phyloP scores from a whole-genome alignment of 2,329 filamentous ascomycete species.

The Sporothrix phasma region DNA sequence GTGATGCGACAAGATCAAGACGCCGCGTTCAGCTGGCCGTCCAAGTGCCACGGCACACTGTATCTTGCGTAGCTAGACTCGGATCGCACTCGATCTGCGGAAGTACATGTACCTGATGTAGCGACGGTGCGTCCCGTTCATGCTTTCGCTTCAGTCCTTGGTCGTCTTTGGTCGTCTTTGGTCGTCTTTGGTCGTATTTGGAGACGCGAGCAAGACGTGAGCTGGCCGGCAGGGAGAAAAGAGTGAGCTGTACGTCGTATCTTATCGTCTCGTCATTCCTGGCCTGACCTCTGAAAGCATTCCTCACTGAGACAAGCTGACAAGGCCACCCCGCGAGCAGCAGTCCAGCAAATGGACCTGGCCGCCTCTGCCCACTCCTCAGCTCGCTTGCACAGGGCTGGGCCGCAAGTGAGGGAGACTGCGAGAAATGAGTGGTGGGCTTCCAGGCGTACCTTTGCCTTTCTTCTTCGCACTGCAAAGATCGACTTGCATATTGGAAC shows the following conservation, averaged over 20 bases:
- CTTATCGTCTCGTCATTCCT: neutral
- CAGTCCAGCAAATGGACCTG: neutral
- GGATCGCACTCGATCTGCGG: neutral
- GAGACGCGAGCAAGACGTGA: neutral
- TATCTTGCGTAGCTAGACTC: neutral
- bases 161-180: neutral
- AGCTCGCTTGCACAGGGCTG: slow-evolving; percentile 4
- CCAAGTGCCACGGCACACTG: no score
- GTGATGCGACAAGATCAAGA: neutral
- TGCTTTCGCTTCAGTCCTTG: no score
- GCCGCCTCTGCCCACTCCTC: neutral
- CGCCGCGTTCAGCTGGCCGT: neutral
- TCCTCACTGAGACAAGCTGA: slow-evolving; percentile 8
- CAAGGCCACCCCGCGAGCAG: neutral
- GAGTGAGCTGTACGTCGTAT: no score
- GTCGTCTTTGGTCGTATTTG: no score
- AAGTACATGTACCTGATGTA: neutral
- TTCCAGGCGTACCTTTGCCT: no score
- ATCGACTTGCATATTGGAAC: no score
- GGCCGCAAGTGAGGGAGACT: no score
- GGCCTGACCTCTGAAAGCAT: neutral
- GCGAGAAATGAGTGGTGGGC: no score
- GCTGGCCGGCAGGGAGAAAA: neutral
- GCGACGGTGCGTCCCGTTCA: neutral
- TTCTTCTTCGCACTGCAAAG: neutral